Base-by-base conservation (phyloP, 805 yeast species). In the Candida montana region DNA sequence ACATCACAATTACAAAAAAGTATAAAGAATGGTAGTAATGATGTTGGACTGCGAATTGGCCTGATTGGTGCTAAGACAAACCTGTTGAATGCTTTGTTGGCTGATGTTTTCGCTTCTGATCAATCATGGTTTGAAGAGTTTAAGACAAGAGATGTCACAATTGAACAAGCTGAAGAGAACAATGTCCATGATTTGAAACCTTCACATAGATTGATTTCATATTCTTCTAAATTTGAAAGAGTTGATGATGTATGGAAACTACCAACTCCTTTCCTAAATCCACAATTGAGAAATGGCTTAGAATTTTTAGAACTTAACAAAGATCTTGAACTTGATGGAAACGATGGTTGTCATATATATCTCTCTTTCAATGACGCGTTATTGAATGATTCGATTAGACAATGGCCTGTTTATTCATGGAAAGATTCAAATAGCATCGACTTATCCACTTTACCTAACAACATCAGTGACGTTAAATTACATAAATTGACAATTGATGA, bases 71-170 rank as follows among this genome's bases (percentile, higher is more conserved):
- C 57, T 1, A 50, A 49, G 21, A 42, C 45, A 5, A 48, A 55
- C 2, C 43, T 62, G 9, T 40, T 63, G 10, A 55, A 57, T 17
- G 47, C 64, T 6, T 28, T 63, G 3, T 35, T 63, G 28, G 52
- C 62, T 2, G 65, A 63, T 42, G 65, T 64, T 9, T 62, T 61
- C 35, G 54, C 59, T 2, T 31, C 55, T 1, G 58, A 62, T 27
- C 63, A 59, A 35, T 23, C 53, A 10, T 63, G 68, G 68, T 53
- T 52, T 32, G 38, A 50, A 3, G 46, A 42, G 28, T 35, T 50
- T 27, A 26, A 20, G 15, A 26, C 8, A 2, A 41, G 45, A 37
- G 21, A 51, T 45, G 21, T 47, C 4, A 2, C 33, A 31, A 20
- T 15, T 12, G 5, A 7, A 16, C 20, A 26, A 8, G n/a, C 11